Base-by-base conservation (phyloP, 2,329 filamentous ascomycete species). In the Apiospora pterosperma region DNA sequence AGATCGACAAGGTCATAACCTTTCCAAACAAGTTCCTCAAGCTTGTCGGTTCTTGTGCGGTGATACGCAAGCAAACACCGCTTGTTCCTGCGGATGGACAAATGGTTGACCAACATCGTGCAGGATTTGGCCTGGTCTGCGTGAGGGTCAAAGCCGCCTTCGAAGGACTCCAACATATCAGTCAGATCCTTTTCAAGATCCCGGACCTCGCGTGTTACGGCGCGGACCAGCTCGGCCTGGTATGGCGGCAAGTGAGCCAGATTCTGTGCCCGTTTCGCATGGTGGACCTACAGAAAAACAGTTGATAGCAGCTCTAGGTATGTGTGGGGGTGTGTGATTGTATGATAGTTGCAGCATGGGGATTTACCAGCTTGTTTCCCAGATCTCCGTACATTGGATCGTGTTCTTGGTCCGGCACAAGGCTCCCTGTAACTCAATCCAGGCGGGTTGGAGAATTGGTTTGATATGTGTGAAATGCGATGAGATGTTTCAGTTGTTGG, bases 21-120 rank as follows among this genome's bases (percentile, higher is more conserved):
- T 67, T 88, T 91, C 96, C 96, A 99, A 66, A 94, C 95, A 74
- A 97, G 89, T 75, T 95, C 92, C 75, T 98, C 96, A 10, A 99
- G 83, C 77, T 96, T 97, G 75, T 97, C 92, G 2, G 92, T 91
- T 61, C 96, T 88, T 21, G 93, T 94, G 36, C 92, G 89, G 76
- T 99, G 96, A 75, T 99, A 99, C 4, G 95, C 94, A 7, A 99
- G 86, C 23, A 99, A 84, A 74, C 96, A 99, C 52, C 96, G 90
- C 78, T 99, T 99, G 78, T 99, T 97, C 63, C 96, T 87, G 60
- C 96, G 90, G 91, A 98, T 97, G 70, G 92, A 93, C 12, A 99
- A 82, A 76, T 99, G 95, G 76, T 97, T 92, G 67, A 98, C 94
- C 25, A 99, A 87, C 28, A 99, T 84, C 1, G 92, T 92, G 75